Conservation (phyloP, 2,329 filamentous ascomycete species). For the Talaromyces sp. region DNA sequence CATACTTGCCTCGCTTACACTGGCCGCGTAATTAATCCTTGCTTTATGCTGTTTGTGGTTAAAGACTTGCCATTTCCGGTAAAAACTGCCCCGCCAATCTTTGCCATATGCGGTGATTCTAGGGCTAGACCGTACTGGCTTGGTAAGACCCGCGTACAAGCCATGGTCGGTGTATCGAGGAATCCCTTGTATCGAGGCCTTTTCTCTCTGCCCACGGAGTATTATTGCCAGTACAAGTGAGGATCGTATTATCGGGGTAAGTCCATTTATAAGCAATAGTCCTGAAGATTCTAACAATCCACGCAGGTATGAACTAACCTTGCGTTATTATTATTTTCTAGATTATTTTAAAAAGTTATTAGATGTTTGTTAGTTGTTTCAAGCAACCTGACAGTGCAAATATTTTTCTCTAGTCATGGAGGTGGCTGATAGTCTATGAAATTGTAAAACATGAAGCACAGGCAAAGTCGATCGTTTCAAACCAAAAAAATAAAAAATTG, state of each 20-base stretch:
- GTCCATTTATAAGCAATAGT: background rate
- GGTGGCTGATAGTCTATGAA: background rate
- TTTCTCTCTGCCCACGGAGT: background rate
- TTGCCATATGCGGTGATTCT: background rate
- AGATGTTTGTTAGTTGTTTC: background rate
- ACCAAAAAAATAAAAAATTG: background rate
- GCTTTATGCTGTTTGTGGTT: background rate
- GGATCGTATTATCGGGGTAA: background rate
- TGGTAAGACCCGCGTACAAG: background rate
- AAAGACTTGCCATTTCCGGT: background rate
- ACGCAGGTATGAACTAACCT: background rate
- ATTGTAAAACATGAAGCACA: background rate
- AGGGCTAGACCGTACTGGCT: background rate
- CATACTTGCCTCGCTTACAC: slow-evolving; percentile 1
- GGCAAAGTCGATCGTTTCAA: background rate
- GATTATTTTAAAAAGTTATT: too few relatives aligned
- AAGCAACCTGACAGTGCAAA: background rate
- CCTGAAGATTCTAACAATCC: background rate
- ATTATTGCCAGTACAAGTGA: background rate
- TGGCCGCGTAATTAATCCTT: background rate
- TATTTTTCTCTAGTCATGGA: background rate
- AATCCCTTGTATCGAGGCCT: background rate
- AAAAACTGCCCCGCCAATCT: background rate
- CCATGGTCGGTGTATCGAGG: background rate
- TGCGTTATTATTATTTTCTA: background rate